A percentile compares a stretch with the other conserved stretches of the same genome.
phyloP scores from a whole-genome alignment of 176 grass and related monocot species.

The Metroxylon sagu region DNA sequence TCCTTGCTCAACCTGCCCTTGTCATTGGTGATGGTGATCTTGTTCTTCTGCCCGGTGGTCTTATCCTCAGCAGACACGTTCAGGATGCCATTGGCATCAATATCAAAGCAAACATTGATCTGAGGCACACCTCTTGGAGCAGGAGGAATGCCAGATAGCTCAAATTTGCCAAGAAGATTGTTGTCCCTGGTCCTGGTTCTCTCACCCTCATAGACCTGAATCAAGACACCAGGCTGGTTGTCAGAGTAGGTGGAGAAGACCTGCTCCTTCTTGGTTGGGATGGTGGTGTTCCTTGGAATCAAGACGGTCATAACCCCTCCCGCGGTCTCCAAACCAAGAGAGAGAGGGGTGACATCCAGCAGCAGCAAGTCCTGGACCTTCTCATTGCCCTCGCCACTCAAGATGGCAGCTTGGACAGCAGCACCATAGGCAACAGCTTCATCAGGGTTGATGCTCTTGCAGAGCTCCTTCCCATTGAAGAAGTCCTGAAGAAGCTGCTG shows the following conservation, averaged over 20 bases:
- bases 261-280: slow-evolving; percentile 17
- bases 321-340: slow-evolving; percentile 65
- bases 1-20: slow-evolving; percentile 11
- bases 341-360: slow-evolving; percentile 74
- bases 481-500: slow-evolving; percentile 12
- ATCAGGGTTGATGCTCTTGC: slow-evolving; percentile 97
- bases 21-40: slow-evolving; percentile 14
- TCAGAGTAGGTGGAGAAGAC: slow-evolving; percentile 11
- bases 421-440: slow-evolving; percentile 85
- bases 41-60: slow-evolving; percentile 18
- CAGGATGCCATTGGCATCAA: slow-evolving; percentile 8
- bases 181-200: slow-evolving; percentile 12
- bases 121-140: slow-evolving; percentile 8
- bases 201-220: slow-evolving; percentile 9
- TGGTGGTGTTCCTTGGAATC: slow-evolving; percentile 14
- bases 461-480: slow-evolving; percentile 87
- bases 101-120: slow-evolving; percentile 11
- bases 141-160: slow-evolving; percentile 13
- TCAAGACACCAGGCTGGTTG: slow-evolving; percentile 9
- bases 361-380: slow-evolving; percentile 77
- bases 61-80: slow-evolving; percentile 8
- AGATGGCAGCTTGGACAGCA: slow-evolving; percentile 81
- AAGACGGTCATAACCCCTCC: slow-evolving; percentile 63
- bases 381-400: slow-evolving; percentile 78
- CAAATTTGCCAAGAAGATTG: slow-evolving; percentile 14